Base-by-base conservation (phyloP, 352 stramenopile species). In the Aphanomyces cochlioides region DNA sequence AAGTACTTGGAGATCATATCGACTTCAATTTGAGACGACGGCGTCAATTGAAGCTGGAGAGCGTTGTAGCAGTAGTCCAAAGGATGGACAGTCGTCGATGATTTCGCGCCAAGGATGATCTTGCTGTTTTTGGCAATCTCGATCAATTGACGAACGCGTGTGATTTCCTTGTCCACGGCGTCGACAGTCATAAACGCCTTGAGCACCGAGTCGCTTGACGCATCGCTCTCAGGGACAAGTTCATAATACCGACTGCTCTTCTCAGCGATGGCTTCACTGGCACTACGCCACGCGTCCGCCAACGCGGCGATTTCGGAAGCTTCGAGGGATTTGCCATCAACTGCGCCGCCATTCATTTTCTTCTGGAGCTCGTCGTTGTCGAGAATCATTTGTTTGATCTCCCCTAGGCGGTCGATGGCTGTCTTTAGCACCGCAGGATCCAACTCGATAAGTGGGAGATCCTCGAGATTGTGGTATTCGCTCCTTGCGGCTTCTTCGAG, bases 41-140 rank as follows among this genome's bases (percentile, higher is more conserved):
- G 76, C 1, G 77, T 43, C 7, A 89, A 67, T 39, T 80, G 79
- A 17, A 93, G 80, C 77, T 91, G 85, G 67, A 93, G 58, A 7
- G 85, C 79, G 21, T 89, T 74, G 63, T 90, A 89, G 69, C 85
- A 93, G 57, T 93, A 93, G n/a, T 93, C 85, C 5, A 93, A 69
- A 19, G 85, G 85, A 54, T 93, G 80, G 5, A 79, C 39, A 6
- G 56, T 64, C 57, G 80, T 78, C 13, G 72, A 56, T 5, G 67
- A 68, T 61, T 90, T 93, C 0, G 85, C 83, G 0, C 82, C 85
- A 0, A 93, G 64, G 1, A 93, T 43, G 65, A 93, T 89, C 66
- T 93, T 89, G 77, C 90, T 91, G n/a, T 81, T 83, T 59, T 83
- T 73, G 64, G 86, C 83, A 47, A 93, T 89, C 65, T 90, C 82